These are phyloP conservation scores for Cryomyces minteri DNA, from an alignment of 495 filamentous ascomycete species.

Conservation along the genomic window DNA sequence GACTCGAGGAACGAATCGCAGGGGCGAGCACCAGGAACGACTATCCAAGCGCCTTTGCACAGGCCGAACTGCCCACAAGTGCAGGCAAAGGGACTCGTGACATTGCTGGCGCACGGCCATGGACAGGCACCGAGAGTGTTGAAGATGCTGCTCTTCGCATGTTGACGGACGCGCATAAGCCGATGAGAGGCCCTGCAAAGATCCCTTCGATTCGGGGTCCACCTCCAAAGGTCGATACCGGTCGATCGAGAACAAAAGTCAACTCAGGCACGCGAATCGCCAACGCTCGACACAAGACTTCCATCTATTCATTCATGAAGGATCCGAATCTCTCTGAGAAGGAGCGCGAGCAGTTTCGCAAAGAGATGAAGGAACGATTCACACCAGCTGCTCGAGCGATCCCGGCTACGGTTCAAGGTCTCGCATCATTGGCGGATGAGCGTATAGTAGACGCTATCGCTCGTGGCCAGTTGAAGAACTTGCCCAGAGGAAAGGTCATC, in stretches of 20 bases:
- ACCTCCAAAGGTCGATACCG: constrained; percentile 33
- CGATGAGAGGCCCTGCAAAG: constrained; percentile 31
- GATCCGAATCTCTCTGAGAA: constrained; percentile 39
- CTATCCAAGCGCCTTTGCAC: constrained; percentile 48
- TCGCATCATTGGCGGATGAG: constrained; percentile 76
- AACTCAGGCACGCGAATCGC: constrained; percentile 42
- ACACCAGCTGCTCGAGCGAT: constrained; percentile 50
- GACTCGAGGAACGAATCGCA: constrained; percentile 56
- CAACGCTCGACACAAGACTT: constrained; percentile 59
- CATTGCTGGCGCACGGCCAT: constrained; percentile 50
- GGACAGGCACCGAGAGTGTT: constrained; percentile 58
- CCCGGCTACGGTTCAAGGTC: constrained; percentile 59
- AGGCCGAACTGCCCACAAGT: constrained; percentile 38
- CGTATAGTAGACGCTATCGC: constrained; percentile 89
- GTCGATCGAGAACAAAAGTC: constrained; percentile 22
- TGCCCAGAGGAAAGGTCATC: constrained; percentile 62
- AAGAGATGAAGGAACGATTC: constrained; percentile 68
- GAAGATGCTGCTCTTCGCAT: constrained; percentile 72
- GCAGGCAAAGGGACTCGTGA: constrained; percentile 58
- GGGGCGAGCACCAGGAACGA: constrained; percentile 51
- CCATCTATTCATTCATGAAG: constrained; percentile 48
- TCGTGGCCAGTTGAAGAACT: constrained; percentile 76
- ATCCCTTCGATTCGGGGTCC: constrained; percentile 16
- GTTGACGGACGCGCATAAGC: constrained; percentile 69
- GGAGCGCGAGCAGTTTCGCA: constrained; percentile 48